Evolutionary conservation across 2,329 filamentous ascomycete genomes (phyloP).

Genomic region (Rhynchosporium agropyri): DNA sequence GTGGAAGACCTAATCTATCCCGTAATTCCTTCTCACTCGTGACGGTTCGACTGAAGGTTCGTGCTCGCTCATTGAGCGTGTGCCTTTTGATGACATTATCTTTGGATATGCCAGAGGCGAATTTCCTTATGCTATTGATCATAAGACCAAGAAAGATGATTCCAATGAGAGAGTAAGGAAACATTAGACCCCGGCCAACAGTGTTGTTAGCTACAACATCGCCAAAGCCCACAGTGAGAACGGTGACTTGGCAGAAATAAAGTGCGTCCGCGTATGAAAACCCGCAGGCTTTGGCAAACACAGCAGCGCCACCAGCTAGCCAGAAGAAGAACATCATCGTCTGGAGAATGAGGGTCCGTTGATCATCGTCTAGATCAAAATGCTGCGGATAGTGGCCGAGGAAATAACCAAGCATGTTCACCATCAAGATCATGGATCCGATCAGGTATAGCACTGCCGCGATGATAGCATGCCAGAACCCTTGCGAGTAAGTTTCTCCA

Average conservation of each 20-base stretch:
- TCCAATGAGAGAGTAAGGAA: conserved; percentile 69
- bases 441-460: conserved; percentile 64
- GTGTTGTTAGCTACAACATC: conserved; percentile 60
- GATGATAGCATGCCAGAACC: conserved; percentile 70
- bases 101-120: conserved; percentile 59
- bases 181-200: conserved; percentile 59
- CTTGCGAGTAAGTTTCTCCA: conserved; percentile 62
- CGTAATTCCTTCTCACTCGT: conserved; percentile 54
- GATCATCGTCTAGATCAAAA: conserved; percentile 66
- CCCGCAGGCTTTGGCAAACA: conserved; percentile 60
- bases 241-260: conserved; percentile 64
- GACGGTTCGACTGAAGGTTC: conserved; percentile 57
- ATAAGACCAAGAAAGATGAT: conserved; percentile 71
- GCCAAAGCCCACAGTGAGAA: conserved; percentile 63
- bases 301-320: conserved; percentile 64
- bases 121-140: conserved; percentile 65
- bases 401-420: conserved; percentile 72
- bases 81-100: conserved; percentile 65
- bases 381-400: conserved; percentile 69
- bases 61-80: conserved; percentile 54
- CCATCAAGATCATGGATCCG: conserved; percentile 63
- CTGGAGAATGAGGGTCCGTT: conserved; percentile 70
- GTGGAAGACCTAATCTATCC: conserved; percentile 44
- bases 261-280: conserved; percentile 63
- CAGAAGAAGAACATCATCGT: conserved; percentile 72